Percentiles rank a stretch among this genome's conserved stretches.
These are phyloP conservation scores for Nevesoporus exiguus DNA, from an alignment of 768 basidiomycete genomes.

Conservation along the genomic window DNA sequence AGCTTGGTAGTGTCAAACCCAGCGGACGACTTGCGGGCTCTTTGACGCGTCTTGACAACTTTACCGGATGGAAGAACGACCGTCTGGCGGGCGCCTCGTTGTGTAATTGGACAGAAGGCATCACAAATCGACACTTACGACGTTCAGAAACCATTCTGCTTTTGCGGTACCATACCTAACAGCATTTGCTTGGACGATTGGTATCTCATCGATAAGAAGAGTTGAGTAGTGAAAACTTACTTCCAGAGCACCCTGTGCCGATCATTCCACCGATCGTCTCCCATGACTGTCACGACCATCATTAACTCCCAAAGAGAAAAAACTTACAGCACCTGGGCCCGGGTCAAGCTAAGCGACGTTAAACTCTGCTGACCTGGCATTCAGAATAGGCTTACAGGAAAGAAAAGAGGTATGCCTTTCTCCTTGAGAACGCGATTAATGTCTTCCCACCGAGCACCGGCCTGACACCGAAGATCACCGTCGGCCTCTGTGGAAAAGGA, in stretches of 20 bases:
- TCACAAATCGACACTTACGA: slow-evolving; percentile 42
- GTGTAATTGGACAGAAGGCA: not conserved
- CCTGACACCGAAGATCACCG: slow-evolving; percentile 71
- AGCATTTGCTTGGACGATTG: slow-evolving; percentile 55
- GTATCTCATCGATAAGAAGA: not conserved
- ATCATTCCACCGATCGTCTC: slow-evolving; percentile 89
- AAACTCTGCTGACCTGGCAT: not conserved
- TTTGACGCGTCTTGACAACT: slow-evolving; percentile 79
- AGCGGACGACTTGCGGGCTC: slow-evolving; percentile 80
- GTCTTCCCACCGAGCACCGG: slow-evolving; percentile 77
- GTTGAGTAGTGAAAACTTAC: slow-evolving; percentile 39
- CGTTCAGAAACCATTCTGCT: slow-evolving; percentile 83
- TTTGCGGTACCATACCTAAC: slow-evolving; percentile 86
- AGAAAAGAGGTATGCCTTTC: slow-evolving; percentile 75
- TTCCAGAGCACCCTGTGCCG: slow-evolving; percentile 82
- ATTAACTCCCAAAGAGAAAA: slow-evolving; percentile 1
- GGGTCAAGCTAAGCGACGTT: slow-evolving; percentile 54
- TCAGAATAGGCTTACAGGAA: slow-evolving; percentile 54
- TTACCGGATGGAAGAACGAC: slow-evolving; percentile 83
- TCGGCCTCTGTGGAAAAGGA: slow-evolving; percentile 51
- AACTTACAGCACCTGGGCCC: slow-evolving; percentile 61
- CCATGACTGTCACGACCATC: slow-evolving; percentile 9
- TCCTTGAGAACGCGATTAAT: slow-evolving; percentile 68
- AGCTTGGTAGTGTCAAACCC: slow-evolving; percentile 87
- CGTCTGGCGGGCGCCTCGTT: slow-evolving; percentile 44